Conservation (phyloP, 2,329 filamentous ascomycete genomes). For the Chrysoporthe deuterocubensis region DNA sequence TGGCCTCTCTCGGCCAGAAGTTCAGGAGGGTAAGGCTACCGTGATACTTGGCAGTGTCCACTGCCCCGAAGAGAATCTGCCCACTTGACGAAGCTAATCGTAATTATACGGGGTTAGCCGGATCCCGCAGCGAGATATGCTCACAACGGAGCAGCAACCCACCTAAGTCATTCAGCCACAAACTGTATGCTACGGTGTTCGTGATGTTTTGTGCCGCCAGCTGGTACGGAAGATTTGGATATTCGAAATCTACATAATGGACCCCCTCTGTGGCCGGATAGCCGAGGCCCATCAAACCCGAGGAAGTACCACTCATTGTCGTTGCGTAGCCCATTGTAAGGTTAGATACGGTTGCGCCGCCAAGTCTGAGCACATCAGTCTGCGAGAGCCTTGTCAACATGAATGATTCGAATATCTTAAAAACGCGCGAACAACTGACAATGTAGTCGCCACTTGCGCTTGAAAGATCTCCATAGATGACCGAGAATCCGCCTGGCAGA, state of each 20-base stretch:
- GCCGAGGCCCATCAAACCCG: neutral
- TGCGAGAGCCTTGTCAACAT: constrained; percentile 62
- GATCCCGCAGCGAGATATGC: neutral
- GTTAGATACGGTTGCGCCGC: constrained; percentile 51
- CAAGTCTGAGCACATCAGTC: constrained; percentile 57
- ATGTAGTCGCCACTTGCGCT: neutral
- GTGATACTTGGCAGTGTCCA: neutral
- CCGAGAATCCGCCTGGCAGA: neutral
- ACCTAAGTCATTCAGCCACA: constrained; percentile 6
- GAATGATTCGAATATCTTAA: constrained; percentile 54
- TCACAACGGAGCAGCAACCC: neutral
- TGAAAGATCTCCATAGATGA: neutral
- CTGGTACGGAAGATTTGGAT: neutral
- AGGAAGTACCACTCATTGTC: constrained; percentile 43
- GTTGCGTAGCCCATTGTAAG: constrained; percentile 63
- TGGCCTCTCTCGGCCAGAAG: neutral
- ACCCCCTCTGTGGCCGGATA: constrained; percentile 35
- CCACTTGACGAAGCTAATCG: constrained; percentile 41
- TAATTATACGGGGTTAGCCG: neutral
- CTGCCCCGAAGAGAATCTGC: neutral
- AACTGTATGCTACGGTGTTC: neutral
- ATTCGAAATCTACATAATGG: neutral
- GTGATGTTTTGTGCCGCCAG: neutral
- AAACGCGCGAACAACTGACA: neutral
- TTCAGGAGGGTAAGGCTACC: neutral